These are phyloP conservation scores for Tilletia walkeri DNA, from an alignment of 1,284 basidiomycete species.

Conservation along the genomic window DNA sequence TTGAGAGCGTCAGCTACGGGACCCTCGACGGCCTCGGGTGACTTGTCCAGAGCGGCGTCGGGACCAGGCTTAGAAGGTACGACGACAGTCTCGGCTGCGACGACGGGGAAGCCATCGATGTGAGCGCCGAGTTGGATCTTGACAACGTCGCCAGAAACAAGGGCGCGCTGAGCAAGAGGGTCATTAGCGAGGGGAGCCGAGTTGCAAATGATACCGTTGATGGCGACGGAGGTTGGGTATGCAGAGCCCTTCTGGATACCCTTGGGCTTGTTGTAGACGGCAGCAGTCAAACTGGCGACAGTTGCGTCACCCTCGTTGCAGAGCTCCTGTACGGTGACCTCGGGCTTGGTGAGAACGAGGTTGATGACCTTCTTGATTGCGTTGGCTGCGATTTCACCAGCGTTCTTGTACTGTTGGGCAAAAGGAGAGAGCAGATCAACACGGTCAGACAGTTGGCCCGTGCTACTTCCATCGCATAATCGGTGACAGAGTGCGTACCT, in stretches of 20 bases:
- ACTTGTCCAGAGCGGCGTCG: constrained; percentile 63
- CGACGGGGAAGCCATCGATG: constrained; percentile 85
- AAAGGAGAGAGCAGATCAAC: not conserved
- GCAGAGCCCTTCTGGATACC: constrained; percentile 83
- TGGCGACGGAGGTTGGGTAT: constrained; percentile 88
- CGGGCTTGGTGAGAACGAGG: constrained; percentile 60
- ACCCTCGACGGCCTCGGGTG: constrained; percentile 54
- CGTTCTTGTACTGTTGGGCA: constrained; percentile 65
- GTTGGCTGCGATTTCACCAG: constrained; percentile 82
- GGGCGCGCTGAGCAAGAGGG: constrained; percentile 58
- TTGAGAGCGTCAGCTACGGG: constrained; percentile 88
- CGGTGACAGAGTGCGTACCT: constrained; percentile 22
- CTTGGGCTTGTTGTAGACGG: constrained; percentile 78
- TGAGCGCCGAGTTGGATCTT: constrained; percentile 94
- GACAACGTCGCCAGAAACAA: constrained; percentile 87
- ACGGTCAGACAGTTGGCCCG: not conserved
- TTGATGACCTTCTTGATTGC: constrained; percentile 75
- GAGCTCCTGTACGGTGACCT: constrained; percentile 83
- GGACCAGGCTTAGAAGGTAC: constrained; percentile 58
- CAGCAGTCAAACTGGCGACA: constrained; percentile 77
- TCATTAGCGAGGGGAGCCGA: constrained; percentile 63
- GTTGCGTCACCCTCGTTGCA: constrained; percentile 89
- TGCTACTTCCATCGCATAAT: not conserved
- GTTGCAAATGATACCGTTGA: constrained; percentile 69
- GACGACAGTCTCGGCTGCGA: constrained; percentile 74